Evolutionary conservation across 148 eudicot genomes (phyloP), one percentile per base, ranked within the genome.

Genomic region (Rhododendron vialii): DNA sequence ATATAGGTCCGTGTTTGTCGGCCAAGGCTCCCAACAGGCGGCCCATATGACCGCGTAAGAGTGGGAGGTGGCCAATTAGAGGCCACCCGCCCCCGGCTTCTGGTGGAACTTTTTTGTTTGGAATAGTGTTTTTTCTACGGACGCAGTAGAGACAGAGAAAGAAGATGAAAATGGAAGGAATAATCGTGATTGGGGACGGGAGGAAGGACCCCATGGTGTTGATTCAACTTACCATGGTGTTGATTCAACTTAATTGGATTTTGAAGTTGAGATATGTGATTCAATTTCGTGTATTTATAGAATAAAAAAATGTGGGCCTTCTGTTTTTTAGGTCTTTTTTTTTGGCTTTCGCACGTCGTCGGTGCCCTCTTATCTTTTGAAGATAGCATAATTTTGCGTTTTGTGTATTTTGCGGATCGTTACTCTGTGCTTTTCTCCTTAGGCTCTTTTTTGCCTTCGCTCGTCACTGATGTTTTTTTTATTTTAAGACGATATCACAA

Each of bases 1-100:
- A 90, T 17, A 92, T 87, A 0, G 90, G 90, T 11, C 94, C 94
- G 22, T 86, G 36, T 36, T 75, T 84, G 35, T 91, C 92, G 13
- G 93, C 91, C 81, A 89, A 7, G 30, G 48, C 50, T 7, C 71
- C 84, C 24, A 87, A 30, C 11, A 9, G 1, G 28, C 2, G 3
- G 30, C 3, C 28, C 0, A 22, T 22, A 22, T 24, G 69, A 7
- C 69, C 28, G 1, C 28, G 2, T 7, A 61, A 61, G 26, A 61
- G 67, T 2, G 67, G 67, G 67, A 61, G 67, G 28, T 61, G 67
- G 11, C 67, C 67, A 7, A 61, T 22, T 61, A 61, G 1, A 22
- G 67, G 67, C 67, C 67, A 61, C 67, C 8, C 26, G 10, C 67
- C 67, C 67, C 67, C 30, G n/a, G 67, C 67, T 61, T 61, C 67